A percentile compares a stretch with the other conserved stretches of the same genome.
These are phyloP conservation scores for Murraya koenigii DNA, from an alignment of 345 rosid genomes.

Conservation along the genomic window DNA sequence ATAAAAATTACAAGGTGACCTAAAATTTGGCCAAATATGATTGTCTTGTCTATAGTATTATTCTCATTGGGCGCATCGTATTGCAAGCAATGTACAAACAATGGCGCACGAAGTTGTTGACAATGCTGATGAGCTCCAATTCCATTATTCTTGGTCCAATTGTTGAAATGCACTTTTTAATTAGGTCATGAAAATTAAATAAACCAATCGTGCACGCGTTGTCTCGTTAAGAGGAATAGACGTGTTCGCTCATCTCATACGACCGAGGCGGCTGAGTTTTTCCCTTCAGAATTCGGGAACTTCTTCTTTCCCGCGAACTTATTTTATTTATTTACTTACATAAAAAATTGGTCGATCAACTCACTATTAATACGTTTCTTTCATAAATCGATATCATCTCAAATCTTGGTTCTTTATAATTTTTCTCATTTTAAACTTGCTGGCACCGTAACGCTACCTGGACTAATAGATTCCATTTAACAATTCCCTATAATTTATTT, in stretches of 20 bases:
- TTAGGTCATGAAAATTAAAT: too few relatives aligned
- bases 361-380: too few relatives aligned
- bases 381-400: too few relatives aligned
- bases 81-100: background rate
- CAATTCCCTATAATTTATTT: background rate
- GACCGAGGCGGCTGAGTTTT: background rate
- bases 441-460: background rate
- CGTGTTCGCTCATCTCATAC: too few relatives aligned
- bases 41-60: background rate
- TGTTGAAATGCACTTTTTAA: too few relatives aligned
- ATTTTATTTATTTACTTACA: too few relatives aligned
- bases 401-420: too few relatives aligned
- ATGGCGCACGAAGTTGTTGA: background rate
- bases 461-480: background rate
- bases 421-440: background rate
- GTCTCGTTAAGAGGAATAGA: background rate
- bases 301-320: too few relatives aligned
- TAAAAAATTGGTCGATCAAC: too few relatives aligned
- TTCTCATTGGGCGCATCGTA: background rate
- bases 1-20: too few relatives aligned
- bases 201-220: background rate
- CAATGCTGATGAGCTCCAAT: background rate
- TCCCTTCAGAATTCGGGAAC: background rate
- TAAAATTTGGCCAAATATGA: background rate
- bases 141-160: too few relatives aligned